Evolutionary conservation across 331 rosid genomes (phyloP).

Genomic region (Quercus tomentella): DNA sequence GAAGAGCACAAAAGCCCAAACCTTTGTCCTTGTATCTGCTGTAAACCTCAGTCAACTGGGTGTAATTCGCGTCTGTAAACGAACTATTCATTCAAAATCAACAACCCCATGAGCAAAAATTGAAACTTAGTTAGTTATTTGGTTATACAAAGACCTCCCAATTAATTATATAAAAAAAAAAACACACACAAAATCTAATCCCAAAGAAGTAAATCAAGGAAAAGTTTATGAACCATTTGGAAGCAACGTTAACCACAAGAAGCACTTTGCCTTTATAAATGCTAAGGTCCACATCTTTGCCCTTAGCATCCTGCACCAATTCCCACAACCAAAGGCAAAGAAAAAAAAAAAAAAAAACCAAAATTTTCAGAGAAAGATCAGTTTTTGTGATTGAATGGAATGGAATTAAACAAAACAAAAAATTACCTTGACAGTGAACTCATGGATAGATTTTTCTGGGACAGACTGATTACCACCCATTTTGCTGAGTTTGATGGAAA

Average conservation of each 20-base stretch:
- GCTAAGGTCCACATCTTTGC: conserved; percentile 69
- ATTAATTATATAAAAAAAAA: neutral
- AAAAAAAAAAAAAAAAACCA: neutral
- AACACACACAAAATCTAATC: neutral
- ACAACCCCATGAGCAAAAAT: neutral
- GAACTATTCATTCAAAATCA: conserved; percentile 38
- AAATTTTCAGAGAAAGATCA: neutral
- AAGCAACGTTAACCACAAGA: conserved; percentile 88
- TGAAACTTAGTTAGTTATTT: neutral
- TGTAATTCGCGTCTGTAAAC: conserved; percentile 72
- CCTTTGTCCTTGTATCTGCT: conserved; percentile 59
- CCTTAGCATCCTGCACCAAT: conserved; percentile 57
- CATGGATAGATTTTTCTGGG: conserved; percentile 62
- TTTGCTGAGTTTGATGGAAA: too few relatives aligned
- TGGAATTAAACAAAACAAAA: neutral
- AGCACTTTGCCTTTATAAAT: conserved; percentile 73
- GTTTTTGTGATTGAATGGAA: neutral
- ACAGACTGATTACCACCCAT: conserved; percentile 82
- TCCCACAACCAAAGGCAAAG: neutral
- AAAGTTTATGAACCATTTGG: conserved; percentile 65
- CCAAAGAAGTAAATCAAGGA: neutral
- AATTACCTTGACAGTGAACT: conserved; percentile 73
- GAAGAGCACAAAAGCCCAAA: conserved; percentile 8
- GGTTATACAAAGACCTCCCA: neutral
- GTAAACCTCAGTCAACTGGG: conserved; percentile 77